Percentiles rank a stretch among this genome's conserved stretches.
phyloP scores from a whole-genome alignment of 2,329 filamentous ascomycete genomes.

The Alternaria gansuensis region DNA sequence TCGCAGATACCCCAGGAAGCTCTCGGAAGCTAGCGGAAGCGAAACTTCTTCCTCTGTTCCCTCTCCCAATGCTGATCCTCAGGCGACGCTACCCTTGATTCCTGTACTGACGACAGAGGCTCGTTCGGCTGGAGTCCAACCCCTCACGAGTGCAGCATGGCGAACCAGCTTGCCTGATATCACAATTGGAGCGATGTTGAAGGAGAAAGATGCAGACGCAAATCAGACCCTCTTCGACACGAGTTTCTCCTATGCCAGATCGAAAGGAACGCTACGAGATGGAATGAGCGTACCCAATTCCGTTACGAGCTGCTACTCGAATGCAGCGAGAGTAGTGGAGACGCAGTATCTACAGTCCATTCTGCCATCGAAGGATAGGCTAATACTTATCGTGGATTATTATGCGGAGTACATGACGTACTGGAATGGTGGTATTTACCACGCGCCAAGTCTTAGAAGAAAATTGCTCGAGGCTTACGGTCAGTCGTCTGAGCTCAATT shows the following conservation, averaged over 20 bases:
- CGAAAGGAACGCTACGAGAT: constrained; percentile 19
- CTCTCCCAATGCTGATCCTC: constrained; percentile 11
- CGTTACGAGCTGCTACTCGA: constrained; percentile 30
- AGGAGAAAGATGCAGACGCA: constrained; percentile 34
- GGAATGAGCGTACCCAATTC: constrained; percentile 7
- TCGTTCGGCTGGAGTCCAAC: constrained; percentile 2
- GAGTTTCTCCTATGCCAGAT: constrained; percentile 27
- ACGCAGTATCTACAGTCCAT: constrained; percentile 49
- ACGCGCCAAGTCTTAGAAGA: constrained; percentile 51
- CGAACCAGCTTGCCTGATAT: constrained; percentile 36
- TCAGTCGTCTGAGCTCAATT: constrained; percentile 52
- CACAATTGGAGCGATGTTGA: constrained; percentile 37
- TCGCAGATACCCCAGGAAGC: constrained; percentile 37
- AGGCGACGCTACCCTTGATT: neutral
- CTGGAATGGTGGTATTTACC: constrained; percentile 54
- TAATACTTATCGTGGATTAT: constrained; percentile 49
- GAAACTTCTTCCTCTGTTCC: constrained; percentile 18
- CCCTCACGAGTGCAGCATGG: constrained; percentile 25
- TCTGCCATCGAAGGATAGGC: constrained; percentile 43
- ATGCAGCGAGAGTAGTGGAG: constrained; percentile 38
- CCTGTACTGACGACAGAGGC: constrained; percentile 3
- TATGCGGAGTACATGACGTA: constrained; percentile 52
- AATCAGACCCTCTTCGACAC: constrained; percentile 27
- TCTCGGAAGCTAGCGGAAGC: constrained; percentile 16
- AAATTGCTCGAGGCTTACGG: constrained; percentile 54